Percentiles rank a stretch among this genome's conserved stretches.
These are phyloP conservation scores for Chlamydomonas sp. DNA, from an alignment of 139 green algal genomes.

Conservation along the genomic window DNA sequence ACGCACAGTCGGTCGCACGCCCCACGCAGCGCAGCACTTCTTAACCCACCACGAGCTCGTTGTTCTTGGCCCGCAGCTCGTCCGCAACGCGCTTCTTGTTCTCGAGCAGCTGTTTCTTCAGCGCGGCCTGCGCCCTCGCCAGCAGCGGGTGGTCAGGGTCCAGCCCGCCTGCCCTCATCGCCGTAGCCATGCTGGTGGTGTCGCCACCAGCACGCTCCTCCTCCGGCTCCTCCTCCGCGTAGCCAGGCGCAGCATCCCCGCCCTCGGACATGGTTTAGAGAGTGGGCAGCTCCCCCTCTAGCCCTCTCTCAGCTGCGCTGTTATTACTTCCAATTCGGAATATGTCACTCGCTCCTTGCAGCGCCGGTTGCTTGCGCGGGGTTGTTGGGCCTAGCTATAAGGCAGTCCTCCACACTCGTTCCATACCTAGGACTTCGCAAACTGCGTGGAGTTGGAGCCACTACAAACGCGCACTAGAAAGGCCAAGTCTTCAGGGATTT, in stretches of 20 bases:
- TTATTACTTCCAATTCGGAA: too few relatives aligned
- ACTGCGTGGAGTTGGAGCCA: neutral
- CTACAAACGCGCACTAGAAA: neutral
- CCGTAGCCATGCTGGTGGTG: neutral
- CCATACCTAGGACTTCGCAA: too few relatives aligned
- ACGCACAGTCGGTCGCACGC: neutral
- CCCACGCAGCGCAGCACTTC: neutral
- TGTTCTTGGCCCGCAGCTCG: slow-evolving; percentile 65
- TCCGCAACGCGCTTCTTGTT: slow-evolving; percentile 51
- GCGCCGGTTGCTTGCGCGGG: neutral
- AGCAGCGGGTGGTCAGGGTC: slow-evolving; percentile 76
- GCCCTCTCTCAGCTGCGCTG: too few relatives aligned
- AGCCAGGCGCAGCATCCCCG: neutral
- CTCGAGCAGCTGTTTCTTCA: slow-evolving; percentile 65
- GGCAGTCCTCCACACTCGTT: too few relatives aligned
- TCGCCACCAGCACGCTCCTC: neutral
- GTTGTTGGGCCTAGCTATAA: too few relatives aligned
- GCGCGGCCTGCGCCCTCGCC: slow-evolving; percentile 63
- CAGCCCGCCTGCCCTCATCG: slow-evolving; percentile 16
- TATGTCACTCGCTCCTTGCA: too few relatives aligned
- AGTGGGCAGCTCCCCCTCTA: too few relatives aligned
- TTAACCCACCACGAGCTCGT: slow-evolving; percentile 48
- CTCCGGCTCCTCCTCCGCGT: neutral
- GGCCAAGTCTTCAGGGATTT: neutral
- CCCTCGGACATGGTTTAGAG: neutral